A percentile compares a stretch with the other conserved stretches of the same genome.
Evolutionary conservation across 176 grass and related monocot species (phyloP).

Genomic region (Rhynchospora breviuscula): DNA sequence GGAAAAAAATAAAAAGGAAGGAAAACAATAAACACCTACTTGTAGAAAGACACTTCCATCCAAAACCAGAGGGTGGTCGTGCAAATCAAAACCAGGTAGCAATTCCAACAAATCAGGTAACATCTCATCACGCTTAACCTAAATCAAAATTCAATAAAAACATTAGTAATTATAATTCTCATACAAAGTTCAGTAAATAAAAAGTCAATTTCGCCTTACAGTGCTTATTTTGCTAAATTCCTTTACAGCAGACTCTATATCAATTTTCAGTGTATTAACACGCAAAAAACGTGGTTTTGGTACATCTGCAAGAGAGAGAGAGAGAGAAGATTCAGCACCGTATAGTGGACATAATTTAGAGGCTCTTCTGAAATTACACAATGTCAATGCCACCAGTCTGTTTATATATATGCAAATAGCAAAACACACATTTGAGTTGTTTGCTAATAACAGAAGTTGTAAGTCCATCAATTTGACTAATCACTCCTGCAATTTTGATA

Average conservation of each 20-base stretch:
- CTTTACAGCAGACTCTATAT: conserved; percentile 53
- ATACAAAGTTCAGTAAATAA: background rate
- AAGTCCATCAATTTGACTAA: background rate
- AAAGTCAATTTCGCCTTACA: conserved; percentile 27
- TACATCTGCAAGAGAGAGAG: conserved; percentile 48
- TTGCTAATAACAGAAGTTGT: background rate
- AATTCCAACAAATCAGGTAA: conserved; percentile 70
- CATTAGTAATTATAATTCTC: conserved; percentile 12
- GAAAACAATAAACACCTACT: conserved; percentile 33
- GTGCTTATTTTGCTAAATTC: conserved; percentile 56
- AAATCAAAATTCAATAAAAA: conserved; percentile 22
- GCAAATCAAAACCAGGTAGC: conserved; percentile 71
- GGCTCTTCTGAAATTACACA: background rate
- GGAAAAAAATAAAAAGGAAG: background rate
- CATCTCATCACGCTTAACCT: conserved; percentile 62
- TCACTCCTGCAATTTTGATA: background rate
- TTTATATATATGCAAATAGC: background rate
- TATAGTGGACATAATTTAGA: background rate
- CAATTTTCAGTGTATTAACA: conserved; percentile 78
- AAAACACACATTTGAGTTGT: background rate
- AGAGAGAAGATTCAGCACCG: conserved; percentile 3
- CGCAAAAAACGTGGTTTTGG: conserved; percentile 64
- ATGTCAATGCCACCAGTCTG: background rate
- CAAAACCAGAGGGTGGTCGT: conserved; percentile 69
- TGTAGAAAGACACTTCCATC: conserved; percentile 71